Evolutionary conservation across 352 stramenopile species (phyloP).

Genomic region (Pythium vanterpoolii): DNA sequence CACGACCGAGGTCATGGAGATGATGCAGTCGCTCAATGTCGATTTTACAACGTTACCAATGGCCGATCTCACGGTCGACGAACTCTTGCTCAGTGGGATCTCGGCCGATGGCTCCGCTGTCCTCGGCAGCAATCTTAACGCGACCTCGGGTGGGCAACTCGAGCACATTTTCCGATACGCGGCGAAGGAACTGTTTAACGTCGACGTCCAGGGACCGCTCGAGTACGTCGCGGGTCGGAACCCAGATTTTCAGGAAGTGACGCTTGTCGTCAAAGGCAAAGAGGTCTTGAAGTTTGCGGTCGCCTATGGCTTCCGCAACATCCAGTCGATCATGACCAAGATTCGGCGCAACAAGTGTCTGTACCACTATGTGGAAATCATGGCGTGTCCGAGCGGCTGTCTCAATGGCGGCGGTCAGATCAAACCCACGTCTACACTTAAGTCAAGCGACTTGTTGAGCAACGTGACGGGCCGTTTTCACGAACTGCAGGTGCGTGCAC

Average conservation of each 20-base stretch:
- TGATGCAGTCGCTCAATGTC: conserved; percentile 52
- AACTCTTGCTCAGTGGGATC: conserved; percentile 69
- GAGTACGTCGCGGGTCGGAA: conserved; percentile 89
- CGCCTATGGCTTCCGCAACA: conserved; percentile 97
- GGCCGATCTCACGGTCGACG: conserved; percentile 57
- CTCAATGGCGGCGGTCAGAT: conserved; percentile 96
- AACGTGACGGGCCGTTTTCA: conserved; percentile 71
- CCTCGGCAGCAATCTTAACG: conserved; percentile 59
- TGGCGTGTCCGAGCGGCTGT: conserved; percentile 98
- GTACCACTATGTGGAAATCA: conserved; percentile 98
- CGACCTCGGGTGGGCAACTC: conserved; percentile 84
- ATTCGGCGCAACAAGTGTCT: conserved; percentile 87
- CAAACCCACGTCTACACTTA: conserved; percentile 58
- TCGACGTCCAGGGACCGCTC: conserved; percentile 79
- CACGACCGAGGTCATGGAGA: conserved; percentile 77
- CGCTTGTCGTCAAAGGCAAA: conserved; percentile 64
- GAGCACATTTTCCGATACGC: conserved; percentile 92
- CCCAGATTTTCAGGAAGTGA: conserved; percentile 84
- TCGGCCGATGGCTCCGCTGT: conserved; percentile 48
- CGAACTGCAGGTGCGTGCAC: conserved; percentile 51
- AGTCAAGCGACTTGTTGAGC: conserved; percentile 50
- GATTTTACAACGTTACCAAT: conserved; percentile 67
- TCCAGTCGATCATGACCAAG: conserved; percentile 94
- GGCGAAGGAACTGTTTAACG: conserved; percentile 86
- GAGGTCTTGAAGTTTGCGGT: conserved; percentile 92